phyloP scores from a whole-genome alignment of 139 green algal genomes.

The Asterochloris erici region DNA sequence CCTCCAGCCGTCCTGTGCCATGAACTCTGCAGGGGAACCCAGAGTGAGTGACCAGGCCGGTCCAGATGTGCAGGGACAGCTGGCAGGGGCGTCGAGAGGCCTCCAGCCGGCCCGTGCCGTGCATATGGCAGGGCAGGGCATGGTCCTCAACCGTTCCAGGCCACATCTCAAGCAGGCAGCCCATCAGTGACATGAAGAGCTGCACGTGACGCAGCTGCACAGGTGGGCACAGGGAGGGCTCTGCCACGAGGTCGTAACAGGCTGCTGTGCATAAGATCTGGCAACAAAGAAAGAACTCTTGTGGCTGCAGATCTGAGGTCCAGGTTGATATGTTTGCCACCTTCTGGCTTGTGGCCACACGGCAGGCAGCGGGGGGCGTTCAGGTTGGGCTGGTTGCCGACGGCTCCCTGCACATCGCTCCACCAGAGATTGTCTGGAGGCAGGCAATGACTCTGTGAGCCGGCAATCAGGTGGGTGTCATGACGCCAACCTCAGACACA shows the following conservation, averaged over 20 bases:
- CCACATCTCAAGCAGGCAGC: no score
- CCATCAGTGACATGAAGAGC: no score
- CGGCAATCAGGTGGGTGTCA: not conserved
- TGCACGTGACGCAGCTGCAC: no score
- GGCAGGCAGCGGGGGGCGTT: constrained; percentile 11
- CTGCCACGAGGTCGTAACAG: no score
- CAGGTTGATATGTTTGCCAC: not conserved
- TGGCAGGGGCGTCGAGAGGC: not conserved
- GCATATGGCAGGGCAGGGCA: no score
- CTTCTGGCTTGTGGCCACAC: not conserved
- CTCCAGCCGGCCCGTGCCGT: no score
- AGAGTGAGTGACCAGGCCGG: not conserved
- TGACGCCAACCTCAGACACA: not conserved
- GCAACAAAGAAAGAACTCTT: not conserved
- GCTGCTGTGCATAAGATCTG: not conserved
- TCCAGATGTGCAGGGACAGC: not conserved
- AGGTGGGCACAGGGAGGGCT: no score
- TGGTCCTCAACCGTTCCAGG: no score
- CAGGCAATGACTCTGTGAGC: not conserved
- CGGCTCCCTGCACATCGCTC: constrained; percentile 8
- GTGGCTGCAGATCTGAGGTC: not conserved
- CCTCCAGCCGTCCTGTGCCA: not conserved
- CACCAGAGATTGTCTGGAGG: constrained; percentile 16
- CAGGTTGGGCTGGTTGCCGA: constrained; percentile 12
- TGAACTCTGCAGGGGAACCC: not conserved